Evolutionary conservation across 768 basidiomycete species (phyloP), one percentile per base, ranked within the genome.

Genomic region (Mycena latifolia): DNA sequence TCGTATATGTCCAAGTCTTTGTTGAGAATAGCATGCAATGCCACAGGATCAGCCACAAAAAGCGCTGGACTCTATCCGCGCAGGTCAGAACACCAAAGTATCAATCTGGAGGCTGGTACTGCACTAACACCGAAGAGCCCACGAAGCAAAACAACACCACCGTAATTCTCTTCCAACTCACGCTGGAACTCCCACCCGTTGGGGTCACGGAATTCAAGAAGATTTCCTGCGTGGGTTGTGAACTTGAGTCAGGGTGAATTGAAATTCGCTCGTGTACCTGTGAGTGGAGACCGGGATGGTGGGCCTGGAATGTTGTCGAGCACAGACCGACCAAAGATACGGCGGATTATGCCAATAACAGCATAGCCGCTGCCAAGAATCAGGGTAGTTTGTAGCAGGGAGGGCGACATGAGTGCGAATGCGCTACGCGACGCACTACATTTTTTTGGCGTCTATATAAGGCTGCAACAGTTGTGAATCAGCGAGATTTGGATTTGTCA

Each of bases 1-100:
- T 60, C 58, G 27, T 60, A 60, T 0, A 60, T 39, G 27, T 51
- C 47, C 11, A n/a, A 3, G 3, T 60, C 58, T 35, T 60, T 51
- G 25, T 22, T 29, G 37, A 60, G 35, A 8, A 60, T 60, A 20
- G 25, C 39, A 18, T 60, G 47, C 18, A 60, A 35, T 3, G 58
- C 58, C 4, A 41, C 35, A 3, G 58, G 48, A 18, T 60, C 58
- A 27, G 28, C 39, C 2, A 60, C 58, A 11, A 60, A 60, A 0
- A 60, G 48, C 5, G 6, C 9, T 5, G 46, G 35, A 5, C 18
- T 17, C 57, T 59, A 31, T 24, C 20, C 55, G 7, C 12, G 17
- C n/a, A n/a, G 3, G 47, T 48, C 17, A 48, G 47, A 24, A 12
- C n/a, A n/a, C n/a, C n/a, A n/a, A n/a, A n/a, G n/a, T n/a, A n/a